Evolutionary conservation across 768 basidiomycete species (phyloP), one percentile per base, ranked within the genome.

Genomic region (Leccinum imitatum): DNA sequence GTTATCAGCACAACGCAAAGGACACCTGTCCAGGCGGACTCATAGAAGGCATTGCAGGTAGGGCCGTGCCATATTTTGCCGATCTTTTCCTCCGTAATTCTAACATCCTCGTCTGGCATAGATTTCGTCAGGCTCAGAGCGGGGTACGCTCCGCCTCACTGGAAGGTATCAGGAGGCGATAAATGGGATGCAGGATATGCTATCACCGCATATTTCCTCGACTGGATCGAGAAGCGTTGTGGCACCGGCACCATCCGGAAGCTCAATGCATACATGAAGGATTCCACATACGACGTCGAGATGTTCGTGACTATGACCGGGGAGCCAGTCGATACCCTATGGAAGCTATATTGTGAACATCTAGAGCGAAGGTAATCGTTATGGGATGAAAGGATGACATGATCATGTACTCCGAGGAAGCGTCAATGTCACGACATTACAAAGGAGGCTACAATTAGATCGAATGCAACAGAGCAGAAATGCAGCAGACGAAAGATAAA

Each of bases 11-110:
- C 72, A 80, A 89, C 65, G 88, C 80, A 1, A 67, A 75, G 23
- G 85, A 78, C 25, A 82, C 80, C 47, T 86, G 82, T 63, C 88
- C 89, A 0, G 81, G 82, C 2, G 91, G 91, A 2, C 74, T 93
- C 51, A 84, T 90, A 62, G 91, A 93, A 68, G 91, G 91, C 19
- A 79, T 93, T 27, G 91, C 90, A 71, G 90, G 90, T 87, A 59
- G 47, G 77, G 61, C 11, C n/a, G 15, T n/a, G n/a, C n/a, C 10
- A n/a, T n/a, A 4, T 44, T 44, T 19, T 44, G n/a, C 11, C 10
- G 30, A 17, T 17, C 46, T 56, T 33, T 52, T 21, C 54, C 19
- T 19, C 39, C 31, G 59, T 46, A 48, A 6, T n/a, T 50, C 31
- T 25, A 14, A 50, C 17, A 62, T 56, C 58, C 9, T 48, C 25